Conservation (phyloP, 345 rosid genomes). For the Erucastrum elatum region DNA sequence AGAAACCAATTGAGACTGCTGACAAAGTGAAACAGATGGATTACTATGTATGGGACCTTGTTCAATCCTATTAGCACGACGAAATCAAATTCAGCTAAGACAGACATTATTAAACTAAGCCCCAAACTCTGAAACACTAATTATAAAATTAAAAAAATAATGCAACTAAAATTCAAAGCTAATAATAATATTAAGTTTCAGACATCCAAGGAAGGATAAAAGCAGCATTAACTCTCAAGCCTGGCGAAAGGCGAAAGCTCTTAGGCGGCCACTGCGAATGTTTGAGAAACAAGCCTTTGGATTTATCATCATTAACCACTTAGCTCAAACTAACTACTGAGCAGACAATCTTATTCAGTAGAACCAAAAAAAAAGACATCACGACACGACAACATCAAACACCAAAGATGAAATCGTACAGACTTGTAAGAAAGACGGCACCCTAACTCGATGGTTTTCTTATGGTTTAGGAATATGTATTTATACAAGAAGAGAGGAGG, state of each 20-base stretch:
- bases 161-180: not conserved
- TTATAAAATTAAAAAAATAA: no score
- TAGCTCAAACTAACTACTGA: no score
- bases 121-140: not conserved
- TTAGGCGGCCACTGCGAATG: conserved; percentile 85
- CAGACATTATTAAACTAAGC: not conserved
- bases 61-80: conserved; percentile 29
- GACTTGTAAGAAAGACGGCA: not conserved
- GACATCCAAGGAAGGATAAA: conserved; percentile 65
- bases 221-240: conserved; percentile 64
- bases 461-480: not conserved
- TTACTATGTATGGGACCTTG: conserved; percentile 26
- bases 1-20: conserved; percentile 36
- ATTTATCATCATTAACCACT: conserved; percentile 43
- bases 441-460: not conserved
- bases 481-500: conserved; percentile 24
- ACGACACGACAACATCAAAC: not conserved
- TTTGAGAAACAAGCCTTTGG: conserved; percentile 68
- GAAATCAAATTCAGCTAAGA: conserved; percentile 17
- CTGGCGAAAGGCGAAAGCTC: conserved; percentile 68
- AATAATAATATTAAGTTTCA: conserved; percentile 8
- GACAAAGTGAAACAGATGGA: conserved; percentile 44
- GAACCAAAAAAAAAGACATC: not conserved
- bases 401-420: not conserved
- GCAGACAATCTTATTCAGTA: not conserved